Evolutionary conservation across 257 asterid species (phyloP), one percentile per base, ranked within the genome.

Genomic region (Osmanthus fragrans): DNA sequence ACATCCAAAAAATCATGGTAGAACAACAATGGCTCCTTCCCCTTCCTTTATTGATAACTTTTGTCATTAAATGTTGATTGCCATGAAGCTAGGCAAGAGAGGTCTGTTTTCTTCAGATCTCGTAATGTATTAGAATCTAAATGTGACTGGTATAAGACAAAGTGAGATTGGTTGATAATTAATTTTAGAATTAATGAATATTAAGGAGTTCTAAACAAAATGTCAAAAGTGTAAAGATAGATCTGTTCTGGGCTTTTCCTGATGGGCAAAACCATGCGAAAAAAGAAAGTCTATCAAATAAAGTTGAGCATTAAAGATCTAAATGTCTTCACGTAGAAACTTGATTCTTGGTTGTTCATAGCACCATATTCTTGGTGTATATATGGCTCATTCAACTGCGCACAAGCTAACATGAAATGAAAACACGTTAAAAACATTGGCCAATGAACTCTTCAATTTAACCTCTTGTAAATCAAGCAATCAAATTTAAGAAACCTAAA

Each of bases 221-320:
- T 77, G 74, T 27, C 42, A 47, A 49, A 33, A 30, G 60, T 54
- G 69, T 37, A 18, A 27, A 29, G 37, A 32, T 19, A n/a, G 37
- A 70, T 15, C 39, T 5, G 1, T 36, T 32, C 60, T 40, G 11
- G 32, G 45, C 23, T 45, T 33, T 45, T 42, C 39, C 51, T 21
- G 73, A 33, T 82, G 45, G 54, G 74, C 27, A 40, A 23, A 56
- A 81, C 54, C 30, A 27, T 63, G 69, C 69, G 7, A 63, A 23
- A 4, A 25, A 25, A 63, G 36, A 54, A 16, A 42, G 16, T 47
- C 13, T 71, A 63, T 47, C 74, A 49, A 76, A 65, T 49, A 37
- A 63, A 33, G 54, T 81, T 36, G 27, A 19, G 30, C 36, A 36
- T 45, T 47, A 45, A 70, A 70, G 51, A 60, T 42, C 60, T 47